Base-by-base conservation (phyloP, 768 basidiomycete species). In the Podaxis rugospora region DNA sequence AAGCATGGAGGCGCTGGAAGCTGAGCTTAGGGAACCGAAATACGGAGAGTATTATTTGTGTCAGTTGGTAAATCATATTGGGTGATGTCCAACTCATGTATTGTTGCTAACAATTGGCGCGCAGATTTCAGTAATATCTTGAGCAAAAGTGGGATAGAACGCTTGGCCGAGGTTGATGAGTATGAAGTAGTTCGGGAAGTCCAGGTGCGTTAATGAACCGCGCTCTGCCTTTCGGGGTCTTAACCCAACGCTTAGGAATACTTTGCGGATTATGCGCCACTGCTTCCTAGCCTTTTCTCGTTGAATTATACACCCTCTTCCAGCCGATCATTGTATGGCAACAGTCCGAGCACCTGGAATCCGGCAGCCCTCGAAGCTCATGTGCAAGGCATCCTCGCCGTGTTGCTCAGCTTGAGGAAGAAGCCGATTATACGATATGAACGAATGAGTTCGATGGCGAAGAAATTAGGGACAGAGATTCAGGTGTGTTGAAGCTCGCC, bases 41-140 rank as follows among this genome's bases (percentile, higher is more conserved):
- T 99, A 98, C 68, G 95, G 95, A 72, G 94, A 95, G 77, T 99
- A 99, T 76, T 98, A 96, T 82, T 78, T 99, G 71, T 99, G 96
- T 98, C 85, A 90, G 96, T 93, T 80, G 82, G 88, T 90, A 85
- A 82, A 78, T 83, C 76, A 74, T 69, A 65, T 68, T 68, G 69
- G 66, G 67, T 73, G 65, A 64, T 70, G 44, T 58, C 40, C 53
- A 49, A 16, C 42, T 56, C 53, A 39, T n/a, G 59, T 53, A 37
- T 25, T 57, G 21, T 37, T 51, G 52, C 61, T 66, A 32, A 65
- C 57, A 49, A 56, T 54, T 36, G 53, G 51, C 57, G 49, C 52
- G 16, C 61, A 98, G 96, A 97, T 75, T 99, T 99, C 71, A 98
- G 95, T 76, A 98, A 95, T 68, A 86, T 92, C 42, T 73, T 99